Conservation (phyloP, 2,329 filamentous ascomycete genomes). For the Aspergillus neoniger region DNA sequence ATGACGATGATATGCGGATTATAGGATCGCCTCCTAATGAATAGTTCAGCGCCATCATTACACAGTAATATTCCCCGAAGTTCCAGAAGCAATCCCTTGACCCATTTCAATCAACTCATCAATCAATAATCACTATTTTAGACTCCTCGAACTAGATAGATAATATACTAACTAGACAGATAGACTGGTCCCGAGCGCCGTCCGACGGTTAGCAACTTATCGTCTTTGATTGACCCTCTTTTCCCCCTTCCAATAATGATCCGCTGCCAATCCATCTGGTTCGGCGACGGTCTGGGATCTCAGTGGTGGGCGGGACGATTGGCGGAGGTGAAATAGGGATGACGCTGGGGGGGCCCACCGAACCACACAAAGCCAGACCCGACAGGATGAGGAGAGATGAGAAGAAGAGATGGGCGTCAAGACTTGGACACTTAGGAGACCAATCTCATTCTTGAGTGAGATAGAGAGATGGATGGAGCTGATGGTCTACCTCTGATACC, state of each 20-base stretch:
- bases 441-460: background rate
- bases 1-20: background rate
- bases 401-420: background rate
- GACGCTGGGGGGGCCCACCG: slow-evolving; percentile 41
- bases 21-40: slow-evolving; percentile 4
- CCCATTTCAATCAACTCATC: slow-evolving; percentile 3
- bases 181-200: background rate
- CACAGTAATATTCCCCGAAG: slow-evolving; percentile 3
- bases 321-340: slow-evolving; percentile 39
- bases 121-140: background rate
- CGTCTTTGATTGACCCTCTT: background rate
- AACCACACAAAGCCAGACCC: slow-evolving; percentile 37
- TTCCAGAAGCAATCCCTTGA: slow-evolving; percentile 8
- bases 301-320: slow-evolving; percentile 30
- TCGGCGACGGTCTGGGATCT: slow-evolving; percentile 20
- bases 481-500: background rate
- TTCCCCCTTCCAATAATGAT: background rate
- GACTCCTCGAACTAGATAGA: too few relatives aligned
- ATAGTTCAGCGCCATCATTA: slow-evolving; percentile 1
- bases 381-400: slow-evolving; percentile 7
- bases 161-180: too few relatives aligned
- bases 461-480: background rate
- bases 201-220: background rate
- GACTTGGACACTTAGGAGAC: slow-evolving; percentile 2
- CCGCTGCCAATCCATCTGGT: slow-evolving; percentile 9